phyloP scores from a whole-genome alignment of 2,329 filamentous ascomycete species.

The Phialophora expanda region DNA sequence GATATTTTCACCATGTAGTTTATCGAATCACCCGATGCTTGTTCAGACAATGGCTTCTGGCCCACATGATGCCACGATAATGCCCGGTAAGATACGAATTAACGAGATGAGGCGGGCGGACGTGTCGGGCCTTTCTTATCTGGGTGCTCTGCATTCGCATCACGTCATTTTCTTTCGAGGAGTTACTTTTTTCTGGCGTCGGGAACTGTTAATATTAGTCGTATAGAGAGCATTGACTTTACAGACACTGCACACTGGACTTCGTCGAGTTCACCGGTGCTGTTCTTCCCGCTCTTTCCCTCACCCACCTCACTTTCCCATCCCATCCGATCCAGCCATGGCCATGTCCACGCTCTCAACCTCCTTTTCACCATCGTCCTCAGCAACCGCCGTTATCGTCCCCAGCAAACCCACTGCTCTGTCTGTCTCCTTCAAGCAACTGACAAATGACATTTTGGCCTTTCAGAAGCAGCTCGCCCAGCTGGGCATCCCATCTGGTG shows the following conservation, averaged over 20 bases:
- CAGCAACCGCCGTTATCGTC: constrained; percentile 71
- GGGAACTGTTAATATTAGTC: constrained; percentile 7
- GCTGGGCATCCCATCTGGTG: constrained; percentile 70
- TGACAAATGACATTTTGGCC: constrained; percentile 67
- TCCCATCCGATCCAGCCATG: constrained; percentile 30
- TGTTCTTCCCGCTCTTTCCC: constrained; percentile 4
- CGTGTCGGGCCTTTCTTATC: constrained; percentile 15
- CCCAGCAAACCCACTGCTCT: constrained; percentile 68
- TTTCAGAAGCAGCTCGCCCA: constrained; percentile 80
- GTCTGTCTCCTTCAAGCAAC: constrained; percentile 71
- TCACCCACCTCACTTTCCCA: constrained; percentile 2
- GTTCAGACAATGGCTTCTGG: constrained; percentile 2
- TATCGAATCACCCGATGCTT: constrained; percentile 15
- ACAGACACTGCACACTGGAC: constrained; percentile 4
- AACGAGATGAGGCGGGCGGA: constrained; percentile 11
- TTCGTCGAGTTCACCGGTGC: constrained; percentile 7
- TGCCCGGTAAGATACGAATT: constrained; percentile 16
- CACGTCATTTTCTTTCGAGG: constrained; percentile 22
- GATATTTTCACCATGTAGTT: constrained; percentile 10
- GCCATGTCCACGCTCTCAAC: constrained; percentile 63
- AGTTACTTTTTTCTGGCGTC: constrained; percentile 7
- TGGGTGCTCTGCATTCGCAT: constrained; percentile 7
- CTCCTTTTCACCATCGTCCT: constrained; percentile 59
- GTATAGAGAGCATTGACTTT: constrained; percentile 6
- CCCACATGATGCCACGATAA: constrained; percentile 11